These are phyloP conservation scores for Fusarium mexicanum DNA, from an alignment of 2,329 filamentous ascomycete species.

Conservation along the genomic window DNA sequence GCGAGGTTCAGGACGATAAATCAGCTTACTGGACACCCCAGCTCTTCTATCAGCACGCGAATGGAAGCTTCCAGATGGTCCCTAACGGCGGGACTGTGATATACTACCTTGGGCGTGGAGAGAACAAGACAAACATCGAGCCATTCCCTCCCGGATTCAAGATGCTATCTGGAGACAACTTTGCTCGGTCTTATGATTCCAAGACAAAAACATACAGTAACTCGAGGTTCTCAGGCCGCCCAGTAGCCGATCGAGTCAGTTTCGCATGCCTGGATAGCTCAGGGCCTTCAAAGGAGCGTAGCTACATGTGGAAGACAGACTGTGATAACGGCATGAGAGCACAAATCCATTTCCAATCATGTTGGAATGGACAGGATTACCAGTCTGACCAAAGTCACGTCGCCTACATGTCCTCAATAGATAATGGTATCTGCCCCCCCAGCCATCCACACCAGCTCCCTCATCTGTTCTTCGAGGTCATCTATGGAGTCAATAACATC, in stretches of 20 bases:
- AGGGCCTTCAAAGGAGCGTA: slow-evolving; percentile 27
- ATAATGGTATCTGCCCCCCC: slow-evolving; percentile 38
- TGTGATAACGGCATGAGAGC: slow-evolving; percentile 40
- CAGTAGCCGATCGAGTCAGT: slow-evolving; percentile 34
- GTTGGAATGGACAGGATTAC: slow-evolving; percentile 39
- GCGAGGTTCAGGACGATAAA: slow-evolving; percentile 38
- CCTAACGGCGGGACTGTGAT: slow-evolving; percentile 36
- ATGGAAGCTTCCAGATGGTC: slow-evolving; percentile 38
- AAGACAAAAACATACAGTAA: slow-evolving; percentile 35
- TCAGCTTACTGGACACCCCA: slow-evolving; percentile 41
- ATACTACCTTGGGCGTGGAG: slow-evolving; percentile 39
- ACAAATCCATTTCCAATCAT: slow-evolving; percentile 38
- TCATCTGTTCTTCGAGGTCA: slow-evolving; percentile 38
- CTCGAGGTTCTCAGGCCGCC: slow-evolving; percentile 14
- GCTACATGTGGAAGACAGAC: slow-evolving; percentile 37
- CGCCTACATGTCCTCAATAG: slow-evolving; percentile 38
- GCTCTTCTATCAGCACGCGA: slow-evolving; percentile 34
- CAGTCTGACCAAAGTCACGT: slow-evolving; percentile 36
- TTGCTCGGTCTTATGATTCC: slow-evolving; percentile 23
- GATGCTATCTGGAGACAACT: slow-evolving; percentile 34
- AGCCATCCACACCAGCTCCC: slow-evolving; percentile 34
- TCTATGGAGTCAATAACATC: slow-evolving; percentile 36
- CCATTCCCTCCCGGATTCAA: slow-evolving; percentile 38
- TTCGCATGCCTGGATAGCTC: slow-evolving; percentile 40
- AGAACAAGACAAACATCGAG: slow-evolving; percentile 36